A percentile compares a stretch with the other conserved stretches of the same genome.
Evolutionary conservation across 2,329 filamentous ascomycete genomes (phyloP).

Genomic region (Cladosporium sp.): DNA sequence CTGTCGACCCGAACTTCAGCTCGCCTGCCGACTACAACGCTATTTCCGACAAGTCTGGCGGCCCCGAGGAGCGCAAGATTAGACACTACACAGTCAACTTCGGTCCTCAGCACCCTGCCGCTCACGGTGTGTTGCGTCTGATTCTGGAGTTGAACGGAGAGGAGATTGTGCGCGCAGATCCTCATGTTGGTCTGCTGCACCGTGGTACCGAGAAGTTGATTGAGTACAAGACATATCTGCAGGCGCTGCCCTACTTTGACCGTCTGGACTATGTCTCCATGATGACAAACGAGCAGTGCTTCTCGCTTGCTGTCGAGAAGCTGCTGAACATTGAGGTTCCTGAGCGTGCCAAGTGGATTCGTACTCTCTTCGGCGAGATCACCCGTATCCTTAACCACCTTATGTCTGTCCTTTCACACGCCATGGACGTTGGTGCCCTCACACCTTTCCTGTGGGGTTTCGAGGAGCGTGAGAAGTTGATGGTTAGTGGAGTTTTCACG

Average conservation of each 20-base stretch:
- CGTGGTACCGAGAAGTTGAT: slow-evolving; percentile 99
- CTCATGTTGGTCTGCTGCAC: slow-evolving; percentile 94
- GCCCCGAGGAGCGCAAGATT: slow-evolving; percentile 74
- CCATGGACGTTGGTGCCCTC: slow-evolving; percentile 97
- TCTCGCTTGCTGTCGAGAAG: slow-evolving; percentile 94
- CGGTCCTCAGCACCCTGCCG: slow-evolving; percentile 95
- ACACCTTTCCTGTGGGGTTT: slow-evolving; percentile 99
- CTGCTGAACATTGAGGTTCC: slow-evolving; percentile 95
- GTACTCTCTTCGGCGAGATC: slow-evolving; percentile 92
- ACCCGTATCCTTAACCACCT: slow-evolving; percentile 94
- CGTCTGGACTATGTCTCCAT: slow-evolving; percentile 98
- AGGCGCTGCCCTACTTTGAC: slow-evolving; percentile 98
- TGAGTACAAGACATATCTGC: slow-evolving; percentile 99
- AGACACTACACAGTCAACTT: slow-evolving; percentile 99
- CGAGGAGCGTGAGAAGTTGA: slow-evolving; percentile 98
- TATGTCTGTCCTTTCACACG: slow-evolving; percentile 96
- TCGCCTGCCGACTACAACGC: slow-evolving; percentile 50
- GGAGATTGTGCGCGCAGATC: slow-evolving; percentile 94
- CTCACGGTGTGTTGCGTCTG: slow-evolving; percentile 94
- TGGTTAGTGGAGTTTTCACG: slow-evolving; percentile 64
- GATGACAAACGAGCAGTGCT: slow-evolving; percentile 99
- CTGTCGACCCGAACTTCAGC: slow-evolving; percentile 66
- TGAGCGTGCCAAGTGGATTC: slow-evolving; percentile 93
- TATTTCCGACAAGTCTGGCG: slow-evolving; percentile 48
- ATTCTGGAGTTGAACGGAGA: slow-evolving; percentile 98